Evolutionary conservation across 306 rosid species (phyloP), one percentile per base, ranked within the genome.

Genomic region (Acacia acuminata): DNA sequence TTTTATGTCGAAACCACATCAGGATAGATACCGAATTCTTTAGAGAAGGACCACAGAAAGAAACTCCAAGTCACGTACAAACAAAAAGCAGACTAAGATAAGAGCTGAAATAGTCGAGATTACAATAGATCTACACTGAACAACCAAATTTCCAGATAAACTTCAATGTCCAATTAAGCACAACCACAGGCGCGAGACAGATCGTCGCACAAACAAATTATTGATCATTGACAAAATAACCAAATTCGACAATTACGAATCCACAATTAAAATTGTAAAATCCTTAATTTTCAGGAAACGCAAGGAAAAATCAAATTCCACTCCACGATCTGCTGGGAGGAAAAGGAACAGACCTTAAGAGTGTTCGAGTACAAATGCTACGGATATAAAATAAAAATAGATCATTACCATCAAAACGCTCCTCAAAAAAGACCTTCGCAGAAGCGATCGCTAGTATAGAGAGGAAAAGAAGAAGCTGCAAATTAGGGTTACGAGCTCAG

Each of bases 51-150:
- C 17, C 11, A 34, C 3, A 0, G 30, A 51, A 15, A 27, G 27
- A 32, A 51, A 32, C 65, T 32, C 32, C 65, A 51, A 45, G 19
- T 48, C 51, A 4, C 30, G 34, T 72, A 72, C 7, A 25, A 24
- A 12, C 61, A n/a, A 32, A 64, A 24, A 84, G 36, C 47, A 68
- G 1, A 63, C 14, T 3, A 4, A 69, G 40, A 11, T 43, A 44
- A 20, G 44, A 47, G 68, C 9, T 25, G 44, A 56, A 75, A 44
- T 12, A 5, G 1, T 15, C 53, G 7, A 64, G 38, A 12, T 25
- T 11, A 53, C 19, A 43, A 14, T 83, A 90, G 94, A 91, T 93
- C 96, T 81, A 88, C 25, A 72, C 44, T n/a, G 67, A 27, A 78
- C n/a, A 47, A 84, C 22, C 81, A 83, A 83, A 82, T 65, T 48